These are phyloP conservation scores for Ilex asprella DNA, from an alignment of 257 asterid species.

Conservation along the genomic window DNA sequence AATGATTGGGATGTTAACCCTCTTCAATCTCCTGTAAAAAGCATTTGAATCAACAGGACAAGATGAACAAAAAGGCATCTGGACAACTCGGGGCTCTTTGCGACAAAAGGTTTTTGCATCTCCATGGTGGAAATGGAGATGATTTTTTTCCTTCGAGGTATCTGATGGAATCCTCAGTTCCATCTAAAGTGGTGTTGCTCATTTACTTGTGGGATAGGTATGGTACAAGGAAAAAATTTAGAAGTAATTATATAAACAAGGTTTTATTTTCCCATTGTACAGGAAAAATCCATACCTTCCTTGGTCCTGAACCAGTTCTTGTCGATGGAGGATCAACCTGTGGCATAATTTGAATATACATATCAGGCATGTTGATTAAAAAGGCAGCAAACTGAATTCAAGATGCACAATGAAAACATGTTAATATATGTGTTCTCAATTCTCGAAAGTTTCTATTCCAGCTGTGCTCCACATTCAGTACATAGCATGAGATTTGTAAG, in stretches of 20 bases:
- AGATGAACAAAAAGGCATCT: no score
- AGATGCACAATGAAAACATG: background rate
- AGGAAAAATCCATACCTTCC: conserved; percentile 44
- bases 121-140: no score
- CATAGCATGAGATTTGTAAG: background rate
- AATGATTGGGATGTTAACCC: no score
- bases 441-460: background rate
- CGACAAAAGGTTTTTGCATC: no score
- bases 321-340: conserved; percentile 59
- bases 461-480: background rate
- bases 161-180: no score
- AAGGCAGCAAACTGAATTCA: background rate
- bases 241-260: background rate
- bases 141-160: no score
- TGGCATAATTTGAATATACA: conserved; percentile 12
- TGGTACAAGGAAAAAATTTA: no score
- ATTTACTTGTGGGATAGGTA: no score
- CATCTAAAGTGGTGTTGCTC: no score
- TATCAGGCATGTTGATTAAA: background rate
- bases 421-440: background rate
- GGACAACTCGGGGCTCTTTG: no score
- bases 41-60: no score
- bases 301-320: conserved; percentile 45
- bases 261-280: background rate
- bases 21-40: no score